Conservation (phyloP, 495 filamentous ascomycete genomes). For the Saxophila tyrrhenica region DNA sequence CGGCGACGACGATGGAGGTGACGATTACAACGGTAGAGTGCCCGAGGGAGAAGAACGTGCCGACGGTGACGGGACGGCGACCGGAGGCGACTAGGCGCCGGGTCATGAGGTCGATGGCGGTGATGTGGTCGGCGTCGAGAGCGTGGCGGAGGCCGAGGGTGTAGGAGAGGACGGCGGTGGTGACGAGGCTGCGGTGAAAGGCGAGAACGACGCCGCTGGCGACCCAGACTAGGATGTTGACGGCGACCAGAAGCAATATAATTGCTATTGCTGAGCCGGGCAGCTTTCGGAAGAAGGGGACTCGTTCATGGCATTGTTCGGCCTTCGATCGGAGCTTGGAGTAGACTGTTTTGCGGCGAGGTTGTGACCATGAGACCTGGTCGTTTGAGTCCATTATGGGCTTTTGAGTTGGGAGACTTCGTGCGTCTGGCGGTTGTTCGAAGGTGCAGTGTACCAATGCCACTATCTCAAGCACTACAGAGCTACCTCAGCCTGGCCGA, state of each 20-base stretch:
- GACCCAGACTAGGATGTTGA: conserved; percentile 66
- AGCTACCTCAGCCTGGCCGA: no score
- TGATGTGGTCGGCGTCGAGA: conserved; percentile 93
- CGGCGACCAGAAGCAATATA: conserved; percentile 49
- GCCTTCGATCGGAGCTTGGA: conserved; percentile 18
- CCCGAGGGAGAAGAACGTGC: conserved; percentile 89
- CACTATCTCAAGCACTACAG: not conserved
- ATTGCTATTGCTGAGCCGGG: conserved; percentile 56
- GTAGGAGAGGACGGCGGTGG: conserved; percentile 72
- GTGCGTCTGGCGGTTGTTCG: no score
- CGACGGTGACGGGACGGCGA: conserved; percentile 80
- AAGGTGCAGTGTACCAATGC: no score
- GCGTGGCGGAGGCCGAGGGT: conserved; percentile 88
- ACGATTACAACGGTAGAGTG: conserved; percentile 89
- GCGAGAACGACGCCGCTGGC: conserved; percentile 55
- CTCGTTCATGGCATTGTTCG: conserved; percentile 24
- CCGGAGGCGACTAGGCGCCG: conserved; percentile 78
- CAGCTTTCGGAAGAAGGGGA: conserved; percentile 34
- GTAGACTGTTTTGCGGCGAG: not conserved
- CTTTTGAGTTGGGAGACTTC: no score
- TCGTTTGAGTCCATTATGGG: not conserved
- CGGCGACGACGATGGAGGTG: conserved; percentile 84
- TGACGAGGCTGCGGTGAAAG: conserved; percentile 45
- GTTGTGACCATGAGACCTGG: not conserved
- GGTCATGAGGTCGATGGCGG: conserved; percentile 93